Conservation (phyloP, 2,329 filamentous ascomycete species). For the Endothia cerciana region DNA sequence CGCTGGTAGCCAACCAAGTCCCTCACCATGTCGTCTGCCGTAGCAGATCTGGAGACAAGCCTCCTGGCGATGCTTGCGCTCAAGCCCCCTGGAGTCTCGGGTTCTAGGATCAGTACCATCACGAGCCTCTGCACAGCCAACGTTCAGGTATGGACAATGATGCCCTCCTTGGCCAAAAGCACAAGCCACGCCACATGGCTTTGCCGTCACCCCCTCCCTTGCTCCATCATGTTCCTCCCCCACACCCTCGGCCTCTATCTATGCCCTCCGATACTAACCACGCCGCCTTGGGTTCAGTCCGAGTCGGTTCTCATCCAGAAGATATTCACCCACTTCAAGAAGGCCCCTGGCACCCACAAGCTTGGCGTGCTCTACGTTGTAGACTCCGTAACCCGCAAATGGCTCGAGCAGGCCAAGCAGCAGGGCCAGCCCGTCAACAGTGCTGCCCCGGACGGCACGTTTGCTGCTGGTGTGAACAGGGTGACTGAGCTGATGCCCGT, state of each 20-base stretch:
- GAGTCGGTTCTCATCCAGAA: slow-evolving; percentile 95
- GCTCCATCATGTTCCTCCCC: slow-evolving; percentile 23
- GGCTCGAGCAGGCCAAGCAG: slow-evolving; percentile 92
- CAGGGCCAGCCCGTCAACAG: slow-evolving; percentile 81
- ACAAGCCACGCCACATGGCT: not conserved
- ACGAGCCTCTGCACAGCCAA: slow-evolving; percentile 87
- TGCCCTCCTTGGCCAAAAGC: slow-evolving; percentile 20
- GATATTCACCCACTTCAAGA: slow-evolving; percentile 96
- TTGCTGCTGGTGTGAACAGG: slow-evolving; percentile 92
- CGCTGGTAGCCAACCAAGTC: slow-evolving; percentile 27
- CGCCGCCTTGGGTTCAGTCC: slow-evolving; percentile 61
- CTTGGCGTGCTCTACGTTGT: slow-evolving; percentile 99
- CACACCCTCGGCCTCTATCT: not conserved
- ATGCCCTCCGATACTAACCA: slow-evolving; percentile 33
- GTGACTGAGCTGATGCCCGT: slow-evolving; percentile 93
- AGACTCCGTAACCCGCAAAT: slow-evolving; percentile 99
- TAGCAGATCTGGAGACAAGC: slow-evolving; percentile 87
- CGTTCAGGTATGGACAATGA: slow-evolving; percentile 72
- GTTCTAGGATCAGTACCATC: slow-evolving; percentile 85
- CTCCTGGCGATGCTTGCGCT: slow-evolving; percentile 89
- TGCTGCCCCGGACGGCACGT: slow-evolving; percentile 86
- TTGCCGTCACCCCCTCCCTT: not conserved
- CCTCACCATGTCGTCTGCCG: slow-evolving; percentile 73
- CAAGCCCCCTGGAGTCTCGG: slow-evolving; percentile 93
- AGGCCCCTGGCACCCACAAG: slow-evolving; percentile 92